Base-by-base conservation (phyloP, 345 rosid species). In the Brassica juncea region DNA sequence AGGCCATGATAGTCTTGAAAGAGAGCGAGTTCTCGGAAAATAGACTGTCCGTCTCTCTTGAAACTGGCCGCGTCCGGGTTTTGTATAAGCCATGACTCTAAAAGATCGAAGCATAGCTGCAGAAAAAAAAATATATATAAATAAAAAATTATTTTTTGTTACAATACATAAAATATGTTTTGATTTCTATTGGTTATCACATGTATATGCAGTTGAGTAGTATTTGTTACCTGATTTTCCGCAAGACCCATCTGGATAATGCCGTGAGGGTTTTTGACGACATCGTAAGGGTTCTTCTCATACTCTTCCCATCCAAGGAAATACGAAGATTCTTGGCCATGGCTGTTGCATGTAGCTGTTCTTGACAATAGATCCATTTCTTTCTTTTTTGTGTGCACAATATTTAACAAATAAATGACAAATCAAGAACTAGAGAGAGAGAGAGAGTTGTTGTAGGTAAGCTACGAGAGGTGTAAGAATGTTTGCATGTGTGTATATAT, bases 171-270 rank as follows among this genome's bases (percentile, higher is more conserved):
- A 47, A 8, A 6, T 14, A 66, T 55, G 9, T 39, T 27, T 68
- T 68, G 37, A 58, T 11, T 37, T 63, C 8, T 47, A n/a, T 73
- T 28, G 19, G 23, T 73, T 3, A 62, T 73, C 34, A 63, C 62
- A 44, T 63, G 25, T 16, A 34, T 7, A 42, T 62, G 23, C 19
- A 42, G 21, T 30, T 74, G 54, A 55, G 28, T 66, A n/a, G 54
- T 66, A 35, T 65, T 64, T 74, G 4, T 16, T 76, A 86, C 93
- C 86, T 87, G 93, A 83, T 91, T 91, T 74, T 91, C 95, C 28
- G 96, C 96, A 60, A 91, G 88, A 72, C 96, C 93, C 93, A 91
- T 89, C 74, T 89, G 93, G 63, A 91, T 89, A 72, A 91, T 87
- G 55, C 96, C 96, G 1, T 66, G 69, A 2, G 89, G 93, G 68